Percentiles rank a stretch among this genome's conserved stretches.
phyloP scores from a whole-genome alignment of 345 rosid genomes.

The Clausena lansium region DNA sequence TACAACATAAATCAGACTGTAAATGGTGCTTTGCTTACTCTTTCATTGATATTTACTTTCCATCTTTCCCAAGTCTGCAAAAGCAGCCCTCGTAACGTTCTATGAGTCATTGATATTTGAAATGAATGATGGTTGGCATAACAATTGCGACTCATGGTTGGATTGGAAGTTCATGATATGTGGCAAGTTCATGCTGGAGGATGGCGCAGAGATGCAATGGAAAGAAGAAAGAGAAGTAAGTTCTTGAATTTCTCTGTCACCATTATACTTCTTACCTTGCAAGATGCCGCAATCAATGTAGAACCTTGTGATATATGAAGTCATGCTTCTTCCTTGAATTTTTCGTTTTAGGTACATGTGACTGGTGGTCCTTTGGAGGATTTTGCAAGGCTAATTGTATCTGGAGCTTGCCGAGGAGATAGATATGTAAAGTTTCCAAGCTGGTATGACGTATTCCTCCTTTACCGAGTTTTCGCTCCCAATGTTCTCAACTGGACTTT shows the following conservation, averaged over 20 bases:
- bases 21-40: no score
- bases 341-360: slow-evolving; percentile 43
- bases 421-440: slow-evolving; percentile 68
- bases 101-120: slow-evolving; percentile 78
- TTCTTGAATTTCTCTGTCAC: background rate
- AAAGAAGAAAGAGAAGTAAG: slow-evolving; percentile 85
- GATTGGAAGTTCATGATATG: slow-evolving; percentile 72
- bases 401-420: slow-evolving; percentile 79
- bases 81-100: slow-evolving; percentile 80
- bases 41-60: no score
- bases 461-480: slow-evolving; percentile 68
- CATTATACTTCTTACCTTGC: no score
- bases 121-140: slow-evolving; percentile 62
- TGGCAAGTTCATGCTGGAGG: slow-evolving; percentile 88
- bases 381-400: slow-evolving; percentile 68
- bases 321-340: background rate
- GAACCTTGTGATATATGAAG: no score
- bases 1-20: no score
- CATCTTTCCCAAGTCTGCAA: slow-evolving; percentile 59
- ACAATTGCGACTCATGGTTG: slow-evolving; percentile 92
- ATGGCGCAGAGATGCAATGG: slow-evolving; percentile 92
- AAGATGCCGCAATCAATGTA: no score
- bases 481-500: slow-evolving; percentile 72
- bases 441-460: slow-evolving; percentile 78
- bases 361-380: slow-evolving; percentile 59